Conservation (phyloP, 2,329 filamentous ascomycete genomes). For the Xylaria sp. region DNA sequence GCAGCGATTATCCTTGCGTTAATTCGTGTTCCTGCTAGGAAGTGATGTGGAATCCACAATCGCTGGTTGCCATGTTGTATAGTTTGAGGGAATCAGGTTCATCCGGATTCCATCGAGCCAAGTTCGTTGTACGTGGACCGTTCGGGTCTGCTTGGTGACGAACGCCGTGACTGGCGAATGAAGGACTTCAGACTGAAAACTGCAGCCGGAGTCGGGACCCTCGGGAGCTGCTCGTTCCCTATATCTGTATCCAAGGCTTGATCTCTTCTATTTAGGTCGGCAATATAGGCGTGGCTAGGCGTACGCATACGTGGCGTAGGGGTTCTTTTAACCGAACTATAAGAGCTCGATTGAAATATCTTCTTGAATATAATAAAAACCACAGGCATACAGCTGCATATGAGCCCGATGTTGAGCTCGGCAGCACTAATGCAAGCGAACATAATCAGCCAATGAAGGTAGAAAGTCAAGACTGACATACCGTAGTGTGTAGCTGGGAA, state of each 20-base stretch:
- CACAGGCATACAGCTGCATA: slow-evolving; percentile 36
- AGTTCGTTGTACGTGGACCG: slow-evolving; percentile 23
- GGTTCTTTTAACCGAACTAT: not conserved
- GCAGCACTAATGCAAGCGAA: slow-evolving; percentile 23
- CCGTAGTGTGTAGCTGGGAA: slow-evolving; percentile 37
- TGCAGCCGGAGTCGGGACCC: not conserved
- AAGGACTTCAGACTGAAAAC: not conserved
- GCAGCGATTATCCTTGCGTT: not conserved
- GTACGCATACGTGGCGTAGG: slow-evolving; percentile 20
- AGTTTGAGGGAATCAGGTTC: not conserved
- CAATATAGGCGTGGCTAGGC: slow-evolving; percentile 33
- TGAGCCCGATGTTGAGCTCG: slow-evolving; percentile 37
- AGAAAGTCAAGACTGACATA: not conserved
- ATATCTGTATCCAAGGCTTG: not conserved
- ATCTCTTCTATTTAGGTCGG: slow-evolving; percentile 14
- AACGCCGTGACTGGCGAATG: not conserved
- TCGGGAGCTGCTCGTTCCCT: not conserved
- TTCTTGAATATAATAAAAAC: slow-evolving; percentile 33
- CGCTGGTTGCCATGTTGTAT: not conserved
- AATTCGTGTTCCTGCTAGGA: not conserved
- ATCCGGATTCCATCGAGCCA: slow-evolving; percentile 29
- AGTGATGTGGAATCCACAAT: not conserved
- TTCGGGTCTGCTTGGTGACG: not conserved
- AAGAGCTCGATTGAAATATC: slow-evolving; percentile 3
- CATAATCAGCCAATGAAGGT: slow-evolving; percentile 8